phyloP scores from a whole-genome alignment of 805 yeast species.

The Yarrowia sp. region DNA sequence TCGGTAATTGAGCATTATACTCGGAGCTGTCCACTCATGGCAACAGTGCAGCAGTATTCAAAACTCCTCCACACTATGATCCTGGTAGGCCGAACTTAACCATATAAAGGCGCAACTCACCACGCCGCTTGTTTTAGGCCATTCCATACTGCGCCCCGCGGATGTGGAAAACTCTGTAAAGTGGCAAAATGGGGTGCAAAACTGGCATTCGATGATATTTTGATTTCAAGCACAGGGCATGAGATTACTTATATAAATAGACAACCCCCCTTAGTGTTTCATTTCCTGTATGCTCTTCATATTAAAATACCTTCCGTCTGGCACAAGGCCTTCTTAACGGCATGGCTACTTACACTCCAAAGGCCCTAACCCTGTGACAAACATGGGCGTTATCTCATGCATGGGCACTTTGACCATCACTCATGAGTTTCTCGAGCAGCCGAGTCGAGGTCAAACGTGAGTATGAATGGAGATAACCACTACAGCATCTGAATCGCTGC shows the following conservation, averaged over 20 bases:
- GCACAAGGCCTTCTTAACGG: neutral
- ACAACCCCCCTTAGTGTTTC: neutral
- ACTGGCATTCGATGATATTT: too few relatives aligned
- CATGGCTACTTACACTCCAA: too few relatives aligned
- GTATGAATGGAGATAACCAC: neutral
- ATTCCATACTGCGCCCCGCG: constrained; percentile 12
- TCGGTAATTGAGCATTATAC: neutral
- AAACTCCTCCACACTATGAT: neutral
- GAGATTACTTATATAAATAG: too few relatives aligned
- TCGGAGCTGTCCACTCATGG: neutral
- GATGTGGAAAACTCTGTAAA: neutral
- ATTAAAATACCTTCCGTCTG: neutral
- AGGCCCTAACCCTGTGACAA: constrained; percentile 8
- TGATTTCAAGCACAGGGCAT: too few relatives aligned
- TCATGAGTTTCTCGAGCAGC: constrained; percentile 21
- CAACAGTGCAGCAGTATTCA: neutral
- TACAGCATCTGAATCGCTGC: neutral
- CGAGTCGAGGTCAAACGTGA: constrained; percentile 15
- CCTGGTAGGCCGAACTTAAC: constrained; percentile 11
- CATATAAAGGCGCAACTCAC: constrained; percentile 2
- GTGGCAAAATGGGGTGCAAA: neutral
- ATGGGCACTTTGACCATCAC: too few relatives aligned
- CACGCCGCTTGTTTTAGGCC: neutral
- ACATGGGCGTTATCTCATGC: too few relatives aligned
- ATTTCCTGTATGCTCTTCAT: neutral